Evolutionary conservation across 192 early-diverging fungal species (phyloP), one percentile per base, ranked within the genome.

Genomic region (Allomyces arbusculus): DNA sequence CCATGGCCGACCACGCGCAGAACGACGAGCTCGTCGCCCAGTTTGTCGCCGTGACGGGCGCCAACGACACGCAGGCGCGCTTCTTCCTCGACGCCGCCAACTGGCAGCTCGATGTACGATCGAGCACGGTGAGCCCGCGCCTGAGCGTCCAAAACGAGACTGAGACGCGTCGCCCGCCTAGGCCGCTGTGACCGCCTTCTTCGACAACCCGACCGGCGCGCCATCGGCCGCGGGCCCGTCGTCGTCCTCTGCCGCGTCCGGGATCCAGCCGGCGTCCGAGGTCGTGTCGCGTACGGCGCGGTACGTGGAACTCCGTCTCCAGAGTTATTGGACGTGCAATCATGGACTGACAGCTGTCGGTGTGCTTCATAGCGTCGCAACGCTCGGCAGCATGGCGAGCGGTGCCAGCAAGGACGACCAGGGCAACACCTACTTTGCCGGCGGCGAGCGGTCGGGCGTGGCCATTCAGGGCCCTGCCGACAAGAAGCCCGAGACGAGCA

Each of bases 381-480:
- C 68, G 24, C 61, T 67, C 22, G 28, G 58, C 65, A 40, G 23
- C 24, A 33, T 16, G 44, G 20, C 63, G 77, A 4, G 70, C 73
- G 23, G 74, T 66, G 74, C 70, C 10, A 64, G 73, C 19, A 77
- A 86, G 23, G 76, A 82, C 14, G 86, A 86, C 23, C 69, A 68
- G 20, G 26, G 26, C 26, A 74, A 87, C 68, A 84, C 87, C 67
- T 91, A 82, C 69, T 98, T 87, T 80, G 84, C 92, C 22, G 95
- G 94, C 6, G 95, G 95, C 28, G 94, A 95, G 74, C 90, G 89
- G 72, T 92, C 89, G 76, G 93, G 82, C n/a, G 91, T 85, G 55
- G 71, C 78, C 64, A 71, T 77, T 50, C 75, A 81, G 65, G 75
- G 73, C 45, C 80, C 79, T 28, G 72, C 66, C 16, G 74, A 77